These are phyloP conservation scores for Hirschioporus abietinus DNA, from an alignment of 768 basidiomycete species.

Conservation along the genomic window DNA sequence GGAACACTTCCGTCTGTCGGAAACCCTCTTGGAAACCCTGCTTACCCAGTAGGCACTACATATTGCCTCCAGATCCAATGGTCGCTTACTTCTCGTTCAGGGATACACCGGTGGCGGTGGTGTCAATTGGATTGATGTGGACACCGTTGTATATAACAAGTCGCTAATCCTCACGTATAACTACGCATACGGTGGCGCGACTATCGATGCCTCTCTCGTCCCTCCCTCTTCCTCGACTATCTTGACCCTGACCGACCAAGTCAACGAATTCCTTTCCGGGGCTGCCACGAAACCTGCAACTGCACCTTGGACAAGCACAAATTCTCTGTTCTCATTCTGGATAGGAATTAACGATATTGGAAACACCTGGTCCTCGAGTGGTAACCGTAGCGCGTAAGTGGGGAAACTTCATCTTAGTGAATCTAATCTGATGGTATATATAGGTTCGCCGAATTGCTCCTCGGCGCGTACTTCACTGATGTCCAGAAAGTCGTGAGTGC, in stretches of 20 bases:
- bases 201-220: constrained; percentile 55
- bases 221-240: constrained; percentile 46
- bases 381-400: constrained; percentile 45
- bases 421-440: neutral
- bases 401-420: constrained; percentile 3
- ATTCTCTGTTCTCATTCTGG: constrained; percentile 62
- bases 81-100: constrained; percentile 9
- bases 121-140: constrained; percentile 55
- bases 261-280: constrained; percentile 48
- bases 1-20: constrained; percentile 36
- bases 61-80: neutral
- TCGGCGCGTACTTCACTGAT: constrained; percentile 45
- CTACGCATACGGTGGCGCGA: constrained; percentile 63
- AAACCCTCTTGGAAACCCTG: constrained; percentile 50
- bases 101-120: constrained; percentile 51
- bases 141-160: constrained; percentile 47
- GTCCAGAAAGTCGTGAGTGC: constrained; percentile 42
- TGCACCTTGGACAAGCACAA: constrained; percentile 50
- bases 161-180: constrained; percentile 55
- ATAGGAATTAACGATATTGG: constrained; percentile 72
- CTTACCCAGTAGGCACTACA: constrained; percentile 33
- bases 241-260: constrained; percentile 53
- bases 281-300: constrained; percentile 42
- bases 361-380: constrained; percentile 42
- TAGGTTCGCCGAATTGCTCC: constrained; percentile 44